phyloP scores from a whole-genome alignment of 345 rosid species.

The Euphorbia lathyris region DNA sequence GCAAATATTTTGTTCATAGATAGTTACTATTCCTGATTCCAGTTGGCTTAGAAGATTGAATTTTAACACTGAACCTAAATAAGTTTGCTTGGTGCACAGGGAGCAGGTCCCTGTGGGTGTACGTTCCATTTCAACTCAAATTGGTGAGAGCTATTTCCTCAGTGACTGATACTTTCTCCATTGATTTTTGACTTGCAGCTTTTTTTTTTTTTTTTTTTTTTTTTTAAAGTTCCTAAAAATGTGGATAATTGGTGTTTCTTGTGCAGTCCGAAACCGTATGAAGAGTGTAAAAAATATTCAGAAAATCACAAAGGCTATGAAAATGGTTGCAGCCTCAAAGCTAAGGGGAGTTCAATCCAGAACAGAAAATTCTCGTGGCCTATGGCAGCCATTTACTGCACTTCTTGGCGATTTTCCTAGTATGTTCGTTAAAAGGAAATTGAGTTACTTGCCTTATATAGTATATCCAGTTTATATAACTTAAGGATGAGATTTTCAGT shows the following conservation, averaged over 20 bases:
- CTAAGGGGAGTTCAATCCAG: conserved; percentile 72
- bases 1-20: neutral
- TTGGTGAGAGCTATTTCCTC: conserved; percentile 49
- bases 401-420: conserved; percentile 72
- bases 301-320: conserved; percentile 99
- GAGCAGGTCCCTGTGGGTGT: conserved; percentile 68
- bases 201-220: too few species aligned
- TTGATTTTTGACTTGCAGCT: neutral
- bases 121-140: conserved; percentile 84
- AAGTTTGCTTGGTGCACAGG: conserved; percentile 44
- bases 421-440: conserved; percentile 26
- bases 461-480: neutral
- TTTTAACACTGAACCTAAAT: conserved; percentile 7
- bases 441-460: neutral
- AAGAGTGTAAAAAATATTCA: conserved; percentile 98
- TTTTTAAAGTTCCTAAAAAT: too few species aligned
- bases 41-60: neutral
- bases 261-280: conserved; percentile 92
- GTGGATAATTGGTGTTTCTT: conserved; percentile 16
- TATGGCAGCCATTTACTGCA: conserved; percentile 90
- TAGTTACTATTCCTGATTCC: neutral
- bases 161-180: neutral
- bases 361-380: conserved; percentile 96
- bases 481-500: neutral
- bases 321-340: conserved; percentile 99